These are phyloP conservation scores for Xylaria telfairii DNA, from an alignment of 495 filamentous ascomycete species.

Conservation along the genomic window DNA sequence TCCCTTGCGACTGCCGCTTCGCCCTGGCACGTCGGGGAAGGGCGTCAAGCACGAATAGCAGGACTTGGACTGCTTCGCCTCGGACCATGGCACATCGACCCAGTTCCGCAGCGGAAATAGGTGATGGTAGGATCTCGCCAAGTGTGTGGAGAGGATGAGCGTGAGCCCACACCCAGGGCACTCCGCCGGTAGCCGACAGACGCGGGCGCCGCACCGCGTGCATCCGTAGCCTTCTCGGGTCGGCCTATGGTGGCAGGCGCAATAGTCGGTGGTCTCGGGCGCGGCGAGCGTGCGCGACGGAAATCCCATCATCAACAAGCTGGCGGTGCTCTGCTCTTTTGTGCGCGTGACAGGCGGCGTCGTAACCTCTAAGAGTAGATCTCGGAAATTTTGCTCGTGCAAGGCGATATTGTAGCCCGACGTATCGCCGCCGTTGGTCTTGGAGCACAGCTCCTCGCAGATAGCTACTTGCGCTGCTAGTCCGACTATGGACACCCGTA, in stretches of 20 bases:
- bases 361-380: slow-evolving; percentile 85
- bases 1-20: slow-evolving; percentile 32
- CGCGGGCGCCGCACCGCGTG: slow-evolving; percentile 85
- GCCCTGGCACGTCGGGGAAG: slow-evolving; percentile 51
- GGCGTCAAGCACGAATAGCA: slow-evolving; percentile 61
- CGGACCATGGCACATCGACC: slow-evolving; percentile 85
- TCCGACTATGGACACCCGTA: slow-evolving; percentile 86
- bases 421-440: slow-evolving; percentile 82
- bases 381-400: slow-evolving; percentile 86
- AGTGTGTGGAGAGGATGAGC: slow-evolving; percentile 93
- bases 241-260: slow-evolving; percentile 88
- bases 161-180: slow-evolving; percentile 92
- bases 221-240: slow-evolving; percentile 90
- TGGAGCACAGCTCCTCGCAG: slow-evolving; percentile 83
- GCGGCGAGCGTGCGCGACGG: slow-evolving; percentile 86
- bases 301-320: slow-evolving; percentile 97
- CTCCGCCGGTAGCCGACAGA: slow-evolving; percentile 89
- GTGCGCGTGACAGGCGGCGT: slow-evolving; percentile 84
- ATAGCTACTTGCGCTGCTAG: slow-evolving; percentile 91
- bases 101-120: slow-evolving; percentile 91
- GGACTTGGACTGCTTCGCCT: slow-evolving; percentile 58
- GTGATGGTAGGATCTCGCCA: slow-evolving; percentile 94
- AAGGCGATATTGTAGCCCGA: slow-evolving; percentile 81
- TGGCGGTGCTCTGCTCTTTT: slow-evolving; percentile 69
- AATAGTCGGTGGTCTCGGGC: slow-evolving; percentile 69